A percentile compares a stretch with the other conserved stretches of the same genome.
These are phyloP conservation scores for Stachybotrys chlorohalonatus DNA, from an alignment of 2,329 filamentous ascomycete genomes.

Conservation along the genomic window DNA sequence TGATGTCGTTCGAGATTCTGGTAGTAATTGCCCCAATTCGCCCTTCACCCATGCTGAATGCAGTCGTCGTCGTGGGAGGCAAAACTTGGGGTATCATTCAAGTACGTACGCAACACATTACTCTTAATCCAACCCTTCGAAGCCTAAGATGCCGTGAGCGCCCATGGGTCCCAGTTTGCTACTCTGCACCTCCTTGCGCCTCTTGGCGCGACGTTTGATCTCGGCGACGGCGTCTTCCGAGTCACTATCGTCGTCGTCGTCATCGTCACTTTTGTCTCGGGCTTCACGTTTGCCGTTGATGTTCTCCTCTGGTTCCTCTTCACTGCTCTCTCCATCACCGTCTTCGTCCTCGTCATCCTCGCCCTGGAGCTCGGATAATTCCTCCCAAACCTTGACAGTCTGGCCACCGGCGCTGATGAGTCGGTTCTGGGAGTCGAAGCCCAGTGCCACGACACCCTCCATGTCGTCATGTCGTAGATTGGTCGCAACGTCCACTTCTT, in stretches of 20 bases:
- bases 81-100: slow-evolving; percentile 6
- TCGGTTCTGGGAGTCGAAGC: slow-evolving; percentile 75
- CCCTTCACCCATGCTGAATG: too few relatives aligned
- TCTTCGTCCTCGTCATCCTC: slow-evolving; percentile 35
- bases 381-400: slow-evolving; percentile 88
- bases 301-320: slow-evolving; percentile 21
- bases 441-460: slow-evolving; percentile 74
- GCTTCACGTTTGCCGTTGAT: neutral
- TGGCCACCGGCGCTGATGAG: slow-evolving; percentile 85
- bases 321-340: slow-evolving; percentile 35
- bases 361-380: slow-evolving; percentile 49
- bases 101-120: neutral
- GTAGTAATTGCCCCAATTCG: too few relatives aligned
- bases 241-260: slow-evolving; percentile 33
- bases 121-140: slow-evolving; percentile 35
- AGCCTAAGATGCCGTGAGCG: slow-evolving; percentile 41
- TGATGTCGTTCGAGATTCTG: too few relatives aligned
- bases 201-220: slow-evolving; percentile 36
- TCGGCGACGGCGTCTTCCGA: slow-evolving; percentile 21
- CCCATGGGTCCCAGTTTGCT: slow-evolving; percentile 39
- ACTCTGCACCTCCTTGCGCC: slow-evolving; percentile 30
- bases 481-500: slow-evolving; percentile 59
- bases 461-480: slow-evolving; percentile 69
- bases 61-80: neutral
- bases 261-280: slow-evolving; percentile 31